Percentiles rank a stretch among this genome's conserved stretches.
Conservation (phyloP, 306 rosid species). For the Glycyrrhiza uralensis region DNA sequence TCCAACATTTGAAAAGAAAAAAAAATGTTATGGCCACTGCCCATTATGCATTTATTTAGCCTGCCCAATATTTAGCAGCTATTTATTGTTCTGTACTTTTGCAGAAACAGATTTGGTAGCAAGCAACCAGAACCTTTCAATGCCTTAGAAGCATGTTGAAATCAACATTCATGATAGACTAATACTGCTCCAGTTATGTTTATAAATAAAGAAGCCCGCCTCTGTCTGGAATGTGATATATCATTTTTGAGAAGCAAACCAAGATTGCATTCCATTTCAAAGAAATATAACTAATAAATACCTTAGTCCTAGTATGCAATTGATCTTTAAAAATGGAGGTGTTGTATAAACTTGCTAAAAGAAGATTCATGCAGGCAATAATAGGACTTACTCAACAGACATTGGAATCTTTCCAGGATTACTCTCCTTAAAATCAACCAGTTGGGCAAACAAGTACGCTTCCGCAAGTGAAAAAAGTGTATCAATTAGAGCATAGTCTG, state of each 20-base stretch:
- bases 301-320: not conserved
- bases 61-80: not conserved
- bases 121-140: not conserved
- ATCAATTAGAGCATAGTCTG: slow-evolving; percentile 90
- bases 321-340: not conserved
- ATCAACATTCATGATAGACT: not conserved
- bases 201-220: not conserved
- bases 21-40: not conserved
- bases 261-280: not conserved
- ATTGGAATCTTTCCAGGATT: slow-evolving; percentile 61
- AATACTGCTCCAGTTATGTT: not conserved
- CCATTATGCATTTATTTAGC: not conserved
- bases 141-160: slow-evolving; percentile 1
- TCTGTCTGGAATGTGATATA: not conserved
- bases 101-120: not conserved
- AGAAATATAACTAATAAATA: not conserved
- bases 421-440: slow-evolving; percentile 77
- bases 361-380: slow-evolving; percentile 2
- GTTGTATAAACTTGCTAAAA: not conserved
- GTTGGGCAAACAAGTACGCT: slow-evolving; percentile 94
- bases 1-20: not conserved
- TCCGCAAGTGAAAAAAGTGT: slow-evolving; percentile 94
- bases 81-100: not conserved
- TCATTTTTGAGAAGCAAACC: not conserved
- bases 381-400: slow-evolving; percentile 59